Percentiles rank a stretch among this genome's conserved stretches.
Evolutionary conservation across 1,284 basidiomycete genomes (phyloP).

Genomic region (Ceratobasidium sp.): DNA sequence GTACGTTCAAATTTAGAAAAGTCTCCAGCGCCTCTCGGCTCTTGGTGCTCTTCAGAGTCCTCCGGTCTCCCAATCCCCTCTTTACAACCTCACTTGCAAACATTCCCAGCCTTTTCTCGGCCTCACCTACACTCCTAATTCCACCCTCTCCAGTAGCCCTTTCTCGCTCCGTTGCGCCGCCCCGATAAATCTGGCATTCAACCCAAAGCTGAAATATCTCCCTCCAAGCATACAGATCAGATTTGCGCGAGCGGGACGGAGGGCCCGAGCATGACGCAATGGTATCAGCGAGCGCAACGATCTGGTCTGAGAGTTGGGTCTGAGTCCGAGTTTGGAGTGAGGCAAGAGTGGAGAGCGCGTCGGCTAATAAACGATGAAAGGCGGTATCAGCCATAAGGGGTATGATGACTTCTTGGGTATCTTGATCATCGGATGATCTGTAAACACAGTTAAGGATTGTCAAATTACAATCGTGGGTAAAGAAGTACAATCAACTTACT

Average conservation of each 20-base stretch:
- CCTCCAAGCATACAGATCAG: conserved; percentile 92
- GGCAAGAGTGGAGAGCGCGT: conserved; percentile 78
- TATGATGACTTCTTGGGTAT: conserved; percentile 75
- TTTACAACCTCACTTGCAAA: conserved; percentile 80
- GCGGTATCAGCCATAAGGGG: conserved; percentile 83
- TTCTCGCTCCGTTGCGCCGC: conserved; percentile 80
- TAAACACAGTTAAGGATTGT: not conserved
- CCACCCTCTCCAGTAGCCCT: conserved; percentile 58
- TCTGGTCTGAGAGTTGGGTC: conserved; percentile 72
- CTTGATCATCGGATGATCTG: conserved; percentile 42
- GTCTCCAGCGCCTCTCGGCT: conserved; percentile 78
- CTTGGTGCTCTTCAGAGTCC: conserved; percentile 72
- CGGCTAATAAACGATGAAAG: conserved; percentile 85
- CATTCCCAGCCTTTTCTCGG: conserved; percentile 75
- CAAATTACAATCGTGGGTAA: not conserved
- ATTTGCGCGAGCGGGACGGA: conserved; percentile 62
- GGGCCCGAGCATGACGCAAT: conserved; percentile 76
- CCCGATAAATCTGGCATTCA: conserved; percentile 86
- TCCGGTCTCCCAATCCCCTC: conserved; percentile 69
- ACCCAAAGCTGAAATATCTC: conserved; percentile 91
- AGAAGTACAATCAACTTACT: conserved; percentile 3
- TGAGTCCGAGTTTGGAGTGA: conserved; percentile 74
- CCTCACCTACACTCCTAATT: conserved; percentile 69
- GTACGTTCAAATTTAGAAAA: conserved; percentile 85
- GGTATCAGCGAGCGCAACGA: conserved; percentile 70